Conservation (phyloP, 2,329 filamentous ascomycete genomes). For the Cercospora citrullina region DNA sequence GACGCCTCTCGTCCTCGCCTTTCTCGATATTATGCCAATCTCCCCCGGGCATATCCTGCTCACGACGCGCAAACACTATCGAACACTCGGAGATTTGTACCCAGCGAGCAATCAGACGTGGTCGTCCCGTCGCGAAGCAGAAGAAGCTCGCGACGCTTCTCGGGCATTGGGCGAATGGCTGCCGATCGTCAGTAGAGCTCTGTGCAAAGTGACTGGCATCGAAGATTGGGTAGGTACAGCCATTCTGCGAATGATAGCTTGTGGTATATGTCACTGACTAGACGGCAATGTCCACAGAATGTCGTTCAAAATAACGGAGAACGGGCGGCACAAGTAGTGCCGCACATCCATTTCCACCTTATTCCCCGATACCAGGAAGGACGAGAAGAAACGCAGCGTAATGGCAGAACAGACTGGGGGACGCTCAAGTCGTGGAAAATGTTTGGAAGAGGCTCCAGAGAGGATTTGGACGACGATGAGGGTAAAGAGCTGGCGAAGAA, state of each 20-base stretch:
- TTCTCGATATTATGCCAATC: conserved; percentile 90
- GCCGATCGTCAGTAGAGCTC: conserved; percentile 69
- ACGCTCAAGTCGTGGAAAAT: conserved; percentile 69
- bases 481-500: conserved; percentile 60
- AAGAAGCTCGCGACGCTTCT: conserved; percentile 26
- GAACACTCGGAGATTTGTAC: conserved; percentile 71
- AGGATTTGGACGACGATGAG: conserved; percentile 76
- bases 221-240: conserved; percentile 64
- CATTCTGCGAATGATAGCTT: not conserved
- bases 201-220: conserved; percentile 68
- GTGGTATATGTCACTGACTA: not conserved
- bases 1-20: conserved; percentile 75
- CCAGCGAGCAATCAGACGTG: conserved; percentile 20
- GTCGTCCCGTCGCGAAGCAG: conserved; percentile 22
- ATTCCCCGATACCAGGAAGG: conserved; percentile 70
- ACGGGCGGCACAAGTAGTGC: conserved; percentile 86
- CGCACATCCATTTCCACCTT: conserved; percentile 91
- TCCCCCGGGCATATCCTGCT: conserved; percentile 80
- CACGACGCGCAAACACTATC: conserved; percentile 72
- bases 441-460: conserved; percentile 73
- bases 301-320: conserved; percentile 93
- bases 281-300: conserved; percentile 53
- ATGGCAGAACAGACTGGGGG: conserved; percentile 48
- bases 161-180: conserved; percentile 54
- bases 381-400: conserved; percentile 52